A percentile compares a stretch with the other conserved stretches of the same genome.
Evolutionary conservation across 148 eudicot species (phyloP).

Genomic region (Agrostemma githago): DNA sequence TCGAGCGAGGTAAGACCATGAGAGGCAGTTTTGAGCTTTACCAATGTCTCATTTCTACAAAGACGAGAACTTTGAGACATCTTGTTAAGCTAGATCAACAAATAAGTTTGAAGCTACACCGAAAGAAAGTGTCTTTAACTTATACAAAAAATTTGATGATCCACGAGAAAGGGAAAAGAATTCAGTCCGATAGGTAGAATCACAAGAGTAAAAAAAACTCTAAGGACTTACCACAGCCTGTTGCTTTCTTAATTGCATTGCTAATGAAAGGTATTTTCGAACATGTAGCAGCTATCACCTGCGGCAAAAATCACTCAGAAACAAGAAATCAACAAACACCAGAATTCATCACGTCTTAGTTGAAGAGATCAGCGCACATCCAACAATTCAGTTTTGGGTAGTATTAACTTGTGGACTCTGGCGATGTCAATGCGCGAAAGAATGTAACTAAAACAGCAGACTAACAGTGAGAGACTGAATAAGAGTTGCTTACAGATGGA

Average conservation of each 20-base stretch:
- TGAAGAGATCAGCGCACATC: background rate
- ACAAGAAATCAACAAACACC: conserved; percentile 8
- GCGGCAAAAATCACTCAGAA: conserved; percentile 18
- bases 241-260: conserved; percentile 85
- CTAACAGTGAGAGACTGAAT: too few species aligned
- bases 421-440: too few species aligned
- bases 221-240: conserved; percentile 66
- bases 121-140: too few species aligned
- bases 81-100: too few species aligned
- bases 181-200: background rate
- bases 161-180: background rate
- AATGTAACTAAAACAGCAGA: too few species aligned
- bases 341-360: background rate
- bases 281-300: conserved; percentile 91
- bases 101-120: too few species aligned
- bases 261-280: conserved; percentile 88
- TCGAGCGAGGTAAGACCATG: background rate
- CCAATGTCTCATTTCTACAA: too few species aligned
- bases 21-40: background rate
- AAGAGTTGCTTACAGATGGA: conserved; percentile 62
- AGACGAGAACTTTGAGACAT: too few species aligned
- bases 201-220: conserved; percentile 3
- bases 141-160: background rate
- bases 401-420: too few species aligned
- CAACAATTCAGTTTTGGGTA: background rate